These are phyloP conservation scores for Agastache rugosa DNA, from an alignment of 257 asterid genomes.

Conservation along the genomic window DNA sequence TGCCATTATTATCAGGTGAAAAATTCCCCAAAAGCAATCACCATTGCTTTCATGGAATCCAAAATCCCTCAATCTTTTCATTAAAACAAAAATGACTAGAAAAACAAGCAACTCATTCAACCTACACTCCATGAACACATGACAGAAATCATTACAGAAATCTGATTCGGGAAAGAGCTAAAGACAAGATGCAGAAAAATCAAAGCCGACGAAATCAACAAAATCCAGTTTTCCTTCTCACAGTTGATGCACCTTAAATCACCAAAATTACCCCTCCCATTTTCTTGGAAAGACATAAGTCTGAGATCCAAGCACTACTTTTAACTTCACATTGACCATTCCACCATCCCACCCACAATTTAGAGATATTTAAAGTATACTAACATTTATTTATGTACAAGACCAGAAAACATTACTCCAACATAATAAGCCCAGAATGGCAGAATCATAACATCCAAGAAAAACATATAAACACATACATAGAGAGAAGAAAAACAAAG, in stretches of 20 bases:
- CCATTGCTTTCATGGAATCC: background rate
- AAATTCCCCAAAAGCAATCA: conserved; percentile 4
- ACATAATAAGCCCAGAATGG: conserved; percentile 4
- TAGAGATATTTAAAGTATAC: conserved; percentile 9
- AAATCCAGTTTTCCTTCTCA: background rate
- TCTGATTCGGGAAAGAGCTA: background rate
- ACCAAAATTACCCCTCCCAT: conserved; percentile 13
- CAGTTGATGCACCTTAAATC: too few relatives aligned
- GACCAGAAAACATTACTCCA: background rate
- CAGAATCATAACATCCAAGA: background rate
- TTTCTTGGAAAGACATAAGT: conserved; percentile 29
- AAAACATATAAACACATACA: background rate
- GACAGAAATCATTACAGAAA: conserved; percentile 2
- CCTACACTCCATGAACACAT: background rate
- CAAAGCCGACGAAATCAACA: background rate
- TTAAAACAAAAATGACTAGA: background rate
- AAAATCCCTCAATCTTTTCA: background rate
- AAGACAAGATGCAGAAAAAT: conserved; percentile 22
- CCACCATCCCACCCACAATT: conserved; percentile 26
- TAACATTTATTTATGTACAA: background rate
- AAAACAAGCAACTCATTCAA: background rate
- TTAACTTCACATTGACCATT: conserved; percentile 38
- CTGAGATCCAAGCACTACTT: conserved; percentile 31
- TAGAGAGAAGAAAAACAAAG: background rate
- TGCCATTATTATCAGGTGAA: background rate